These are phyloP conservation scores for Sarcomyxa edulis DNA, from an alignment of 768 basidiomycete species.

Conservation along the genomic window DNA sequence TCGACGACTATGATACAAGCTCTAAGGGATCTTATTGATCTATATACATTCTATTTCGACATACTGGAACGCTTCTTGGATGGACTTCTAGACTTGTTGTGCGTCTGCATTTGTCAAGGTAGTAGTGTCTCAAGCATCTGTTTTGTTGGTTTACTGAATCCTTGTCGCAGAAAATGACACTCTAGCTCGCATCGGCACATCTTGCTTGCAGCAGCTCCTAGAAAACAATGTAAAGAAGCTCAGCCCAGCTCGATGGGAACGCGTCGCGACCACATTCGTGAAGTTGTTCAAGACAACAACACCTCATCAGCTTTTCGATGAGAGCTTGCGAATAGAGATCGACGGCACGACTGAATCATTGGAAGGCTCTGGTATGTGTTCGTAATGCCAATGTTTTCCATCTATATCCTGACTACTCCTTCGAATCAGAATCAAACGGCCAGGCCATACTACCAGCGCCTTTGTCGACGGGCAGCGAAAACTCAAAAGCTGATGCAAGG, in stretches of 20 bases:
- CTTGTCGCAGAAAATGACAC: slow-evolving; percentile 85
- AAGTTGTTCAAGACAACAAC: slow-evolving; percentile 97
- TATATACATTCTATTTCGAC: slow-evolving; percentile 94
- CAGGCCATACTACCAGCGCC: slow-evolving; percentile 82
- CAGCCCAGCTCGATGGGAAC: slow-evolving; percentile 82
- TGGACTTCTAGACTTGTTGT: slow-evolving; percentile 87
- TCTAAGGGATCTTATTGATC: slow-evolving; percentile 87
- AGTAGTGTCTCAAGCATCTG: slow-evolving; percentile 34
- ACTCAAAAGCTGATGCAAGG: slow-evolving; percentile 38
- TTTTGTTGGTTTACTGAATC: slow-evolving; percentile 5
- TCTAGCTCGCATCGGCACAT: slow-evolving; percentile 93
- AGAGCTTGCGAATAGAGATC: slow-evolving; percentile 80
- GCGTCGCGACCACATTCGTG: slow-evolving; percentile 87
- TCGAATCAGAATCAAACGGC: slow-evolving; percentile 41
- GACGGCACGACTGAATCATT: slow-evolving; percentile 54
- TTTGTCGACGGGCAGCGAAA: slow-evolving; percentile 69
- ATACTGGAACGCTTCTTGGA: slow-evolving; percentile 87
- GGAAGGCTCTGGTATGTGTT: slow-evolving; percentile 39
- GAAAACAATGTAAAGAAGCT: slow-evolving; percentile 91
- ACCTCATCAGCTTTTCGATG: slow-evolving; percentile 95
- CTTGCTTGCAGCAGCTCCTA: slow-evolving; percentile 92
- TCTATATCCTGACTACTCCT: slow-evolving; percentile 1
- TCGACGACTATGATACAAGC: slow-evolving; percentile 99
- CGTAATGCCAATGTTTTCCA: too few species aligned
- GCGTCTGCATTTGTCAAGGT: slow-evolving; percentile 99